phyloP scores from a whole-genome alignment of 257 asterid genomes.

The Perilla frutescens region DNA sequence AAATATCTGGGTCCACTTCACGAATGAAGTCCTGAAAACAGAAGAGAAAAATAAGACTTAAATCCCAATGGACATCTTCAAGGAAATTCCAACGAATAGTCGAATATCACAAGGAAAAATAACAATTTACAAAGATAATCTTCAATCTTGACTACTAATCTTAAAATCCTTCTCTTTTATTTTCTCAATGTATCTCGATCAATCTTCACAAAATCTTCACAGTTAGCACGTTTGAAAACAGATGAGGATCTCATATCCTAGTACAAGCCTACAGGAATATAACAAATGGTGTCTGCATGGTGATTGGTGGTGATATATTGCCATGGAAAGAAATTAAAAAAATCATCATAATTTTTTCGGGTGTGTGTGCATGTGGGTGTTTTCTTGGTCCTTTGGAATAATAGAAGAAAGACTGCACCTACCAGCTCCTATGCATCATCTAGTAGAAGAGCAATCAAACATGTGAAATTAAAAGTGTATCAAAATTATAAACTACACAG shows the following conservation, averaged over 20 bases:
- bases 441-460: conserved; percentile 9
- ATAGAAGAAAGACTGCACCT: not conserved
- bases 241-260: conserved; percentile 22
- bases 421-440: conserved; percentile 25
- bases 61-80: not conserved
- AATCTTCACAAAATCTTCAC: conserved; percentile 1
- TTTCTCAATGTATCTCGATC: conserved; percentile 17
- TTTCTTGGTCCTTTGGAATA: not conserved
- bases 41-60: conserved; percentile 28
- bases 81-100: conserved; percentile 2
- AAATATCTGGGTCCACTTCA: conserved; percentile 96
- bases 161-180: not conserved
- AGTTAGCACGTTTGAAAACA: conserved; percentile 10
- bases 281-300: conserved; percentile 12
- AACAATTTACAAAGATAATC: conserved; percentile 1
- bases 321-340: not conserved
- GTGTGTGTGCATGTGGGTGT: not conserved
- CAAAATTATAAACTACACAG: not conserved
- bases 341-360: not conserved
- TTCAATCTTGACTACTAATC: not conserved
- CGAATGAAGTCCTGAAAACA: conserved; percentile 77
- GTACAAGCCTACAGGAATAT: not conserved
- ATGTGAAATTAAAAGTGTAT: conserved; percentile 21
- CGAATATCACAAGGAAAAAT: not conserved
- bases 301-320: not conserved